These are phyloP conservation scores for Groenewaldozyma auringiensis DNA, from an alignment of 1,139 yeast species.

Conservation along the genomic window DNA sequence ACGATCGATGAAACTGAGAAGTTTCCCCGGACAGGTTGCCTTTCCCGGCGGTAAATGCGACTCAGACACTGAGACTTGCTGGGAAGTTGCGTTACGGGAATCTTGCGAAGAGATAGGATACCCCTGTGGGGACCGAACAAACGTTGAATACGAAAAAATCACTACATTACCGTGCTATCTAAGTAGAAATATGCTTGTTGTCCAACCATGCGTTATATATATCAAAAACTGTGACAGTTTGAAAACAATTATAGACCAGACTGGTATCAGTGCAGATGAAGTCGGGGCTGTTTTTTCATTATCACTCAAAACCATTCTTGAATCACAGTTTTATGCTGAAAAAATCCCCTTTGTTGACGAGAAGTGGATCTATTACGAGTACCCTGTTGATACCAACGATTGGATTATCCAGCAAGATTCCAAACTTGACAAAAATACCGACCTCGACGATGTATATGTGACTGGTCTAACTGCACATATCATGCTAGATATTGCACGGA, in stretches of 20 bases:
- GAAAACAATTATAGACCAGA: background rate
- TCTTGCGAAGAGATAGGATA: conserved; percentile 79
- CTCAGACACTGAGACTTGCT: conserved; percentile 50
- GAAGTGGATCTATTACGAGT: conserved; percentile 18
- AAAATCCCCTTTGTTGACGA: conserved; percentile 14
- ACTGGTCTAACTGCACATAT: conserved; percentile 30
- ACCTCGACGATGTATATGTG: conserved; percentile 11
- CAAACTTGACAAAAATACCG: background rate
- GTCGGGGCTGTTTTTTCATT: conserved; percentile 23
- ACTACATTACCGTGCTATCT: conserved; percentile 62
- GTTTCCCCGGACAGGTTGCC: conserved; percentile 79
- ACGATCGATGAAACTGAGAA: conserved; percentile 55
- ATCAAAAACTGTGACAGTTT: conserved; percentile 26
- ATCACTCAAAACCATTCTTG: conserved; percentile 18
- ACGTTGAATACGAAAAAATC: conserved; percentile 41
- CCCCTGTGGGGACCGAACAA: conserved; percentile 41
- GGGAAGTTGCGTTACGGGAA: conserved; percentile 71
- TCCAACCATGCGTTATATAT: conserved; percentile 69
- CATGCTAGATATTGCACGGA: conserved; percentile 25
- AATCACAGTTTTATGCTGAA: conserved; percentile 4
- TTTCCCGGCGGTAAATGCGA: conserved; percentile 92
- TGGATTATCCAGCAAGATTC: conserved; percentile 8
- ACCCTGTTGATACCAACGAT: conserved; percentile 8
- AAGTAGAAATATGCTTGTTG: conserved; percentile 68
- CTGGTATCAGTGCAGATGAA: conserved; percentile 17